Evolutionary conservation across 2,329 filamentous ascomycete species (phyloP), one percentile per base, ranked within the genome.

Genomic region (Clonostachys rhizophaga): DNA sequence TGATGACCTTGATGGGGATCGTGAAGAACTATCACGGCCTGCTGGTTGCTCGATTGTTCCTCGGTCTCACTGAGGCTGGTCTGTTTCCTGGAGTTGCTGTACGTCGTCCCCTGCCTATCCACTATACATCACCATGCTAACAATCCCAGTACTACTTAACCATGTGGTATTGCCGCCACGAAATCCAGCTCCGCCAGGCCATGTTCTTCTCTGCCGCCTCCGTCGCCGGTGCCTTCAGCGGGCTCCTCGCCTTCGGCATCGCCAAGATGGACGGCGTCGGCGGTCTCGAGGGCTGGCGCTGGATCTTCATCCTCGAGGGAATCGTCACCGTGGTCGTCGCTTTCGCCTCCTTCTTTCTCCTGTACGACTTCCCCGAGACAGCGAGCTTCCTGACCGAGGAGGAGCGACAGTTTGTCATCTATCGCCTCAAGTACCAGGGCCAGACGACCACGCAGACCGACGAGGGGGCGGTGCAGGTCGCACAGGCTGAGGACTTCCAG

Each of bases 191-290:
- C 24, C 68, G 78, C 1, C 72, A 76, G 50, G 87, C 89, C 2
- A 78, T 91, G 46, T 92, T 94, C 74, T 95, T 92, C 70, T 88
- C 86, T 0, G 87, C 88, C 0, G 88, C 89, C 0, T 88, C 89
- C 0, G 70, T 94, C 1, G 87, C 89, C 0, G 89, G 89, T 1
- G 89, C 84, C 0, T 90, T 90, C 54, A 86, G 84, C 53, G 87
- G 87, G 5, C 72, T 89, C 4, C 69, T 90, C 2, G 86, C 86
- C 0, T 86, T 81, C 36, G 86, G 74, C 0, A 89, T 90, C 47
- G 75, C 75, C 9, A 77, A 85, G 46, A 88, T 90, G 84, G 71
- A 83, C 44, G 85, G 84, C 1, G 60, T 85, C 1, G 83, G 76
- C 1, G 77, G 78, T 0, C 61, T 77, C 6, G 67, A 72, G 18